Percentiles rank a stretch among this genome's conserved stretches.
phyloP scores from a whole-genome alignment of 163 green algal species.

The Volvox carteri region DNA sequence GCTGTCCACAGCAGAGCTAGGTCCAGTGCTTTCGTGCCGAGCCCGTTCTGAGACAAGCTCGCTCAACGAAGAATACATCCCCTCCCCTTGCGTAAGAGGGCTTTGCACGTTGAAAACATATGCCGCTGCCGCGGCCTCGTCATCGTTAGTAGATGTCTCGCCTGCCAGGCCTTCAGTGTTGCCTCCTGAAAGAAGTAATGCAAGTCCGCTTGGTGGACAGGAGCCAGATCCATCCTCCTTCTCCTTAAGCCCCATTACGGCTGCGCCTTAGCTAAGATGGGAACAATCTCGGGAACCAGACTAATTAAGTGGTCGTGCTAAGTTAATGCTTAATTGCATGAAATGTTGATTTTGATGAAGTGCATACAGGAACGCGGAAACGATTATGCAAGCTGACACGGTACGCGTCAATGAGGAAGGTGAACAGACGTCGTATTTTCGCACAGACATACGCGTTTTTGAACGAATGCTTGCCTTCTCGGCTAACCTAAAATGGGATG shows the following conservation, averaged over 20 bases:
- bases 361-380: not conserved
- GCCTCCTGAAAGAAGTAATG: conserved; percentile 21
- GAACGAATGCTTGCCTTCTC: too few species aligned
- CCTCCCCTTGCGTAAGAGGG: not conserved
- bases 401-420: not conserved
- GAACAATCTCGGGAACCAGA: not conserved
- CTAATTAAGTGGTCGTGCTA: too few species aligned
- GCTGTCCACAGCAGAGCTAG: not conserved
- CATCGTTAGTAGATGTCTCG: not conserved
- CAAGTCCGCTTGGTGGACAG: not conserved
- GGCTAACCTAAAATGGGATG: too few species aligned
- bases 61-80: not conserved
- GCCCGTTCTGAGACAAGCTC: not conserved
- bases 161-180: not conserved
- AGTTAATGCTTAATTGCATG: not conserved
- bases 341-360: not conserved
- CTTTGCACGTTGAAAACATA: conserved; percentile 10
- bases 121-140: not conserved
- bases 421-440: conserved; percentile 2
- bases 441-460: too few species aligned
- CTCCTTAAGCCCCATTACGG: conserved; percentile 35
- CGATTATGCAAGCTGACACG: not conserved
- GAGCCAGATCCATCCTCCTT: conserved; percentile 24
- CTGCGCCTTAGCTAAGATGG: not conserved
- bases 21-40: not conserved